Percentiles rank a stretch among this genome's conserved stretches.
Conservation (phyloP, 257 asterid genomes). For the Lantana camara region DNA sequence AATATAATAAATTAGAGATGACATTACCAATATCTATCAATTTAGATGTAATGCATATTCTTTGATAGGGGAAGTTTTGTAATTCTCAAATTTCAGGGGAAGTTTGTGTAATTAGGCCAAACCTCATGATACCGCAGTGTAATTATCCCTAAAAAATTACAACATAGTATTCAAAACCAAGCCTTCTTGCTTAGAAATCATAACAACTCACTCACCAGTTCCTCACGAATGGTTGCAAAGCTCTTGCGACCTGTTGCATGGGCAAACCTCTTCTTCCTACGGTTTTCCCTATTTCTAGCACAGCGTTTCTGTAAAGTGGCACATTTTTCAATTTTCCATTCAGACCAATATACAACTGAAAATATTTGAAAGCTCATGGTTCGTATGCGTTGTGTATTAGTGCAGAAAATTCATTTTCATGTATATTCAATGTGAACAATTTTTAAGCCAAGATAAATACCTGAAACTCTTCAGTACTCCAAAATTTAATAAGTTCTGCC, state of each 20-base stretch:
- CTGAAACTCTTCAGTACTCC: constrained; percentile 43
- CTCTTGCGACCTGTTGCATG: constrained; percentile 44
- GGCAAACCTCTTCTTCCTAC: constrained; percentile 31
- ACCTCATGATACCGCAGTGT: too few relatives aligned
- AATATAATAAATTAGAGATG: too few relatives aligned
- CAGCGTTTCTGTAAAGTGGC: constrained; percentile 33
- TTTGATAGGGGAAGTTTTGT: too few relatives aligned
- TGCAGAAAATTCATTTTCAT: background rate
- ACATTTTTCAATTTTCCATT: background rate
- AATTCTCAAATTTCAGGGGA: too few relatives aligned
- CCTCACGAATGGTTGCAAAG: constrained; percentile 48
- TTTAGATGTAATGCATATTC: too few relatives aligned
- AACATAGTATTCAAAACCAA: background rate
- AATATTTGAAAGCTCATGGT: background rate
- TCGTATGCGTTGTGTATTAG: background rate
- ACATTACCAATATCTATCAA: too few relatives aligned
- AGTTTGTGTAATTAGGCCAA: too few relatives aligned
- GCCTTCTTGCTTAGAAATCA: constrained; percentile 3
- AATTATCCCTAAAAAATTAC: too few relatives aligned
- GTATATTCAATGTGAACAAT: background rate
- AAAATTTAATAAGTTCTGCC: constrained; percentile 40
- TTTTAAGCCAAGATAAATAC: constrained; percentile 22
- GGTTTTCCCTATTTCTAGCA: constrained; percentile 41
- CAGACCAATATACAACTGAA: background rate
- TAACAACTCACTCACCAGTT: constrained; percentile 37